Evolutionary conservation across 495 filamentous ascomycete species (phyloP).

Genomic region (Acidomyces sp.): DNA sequence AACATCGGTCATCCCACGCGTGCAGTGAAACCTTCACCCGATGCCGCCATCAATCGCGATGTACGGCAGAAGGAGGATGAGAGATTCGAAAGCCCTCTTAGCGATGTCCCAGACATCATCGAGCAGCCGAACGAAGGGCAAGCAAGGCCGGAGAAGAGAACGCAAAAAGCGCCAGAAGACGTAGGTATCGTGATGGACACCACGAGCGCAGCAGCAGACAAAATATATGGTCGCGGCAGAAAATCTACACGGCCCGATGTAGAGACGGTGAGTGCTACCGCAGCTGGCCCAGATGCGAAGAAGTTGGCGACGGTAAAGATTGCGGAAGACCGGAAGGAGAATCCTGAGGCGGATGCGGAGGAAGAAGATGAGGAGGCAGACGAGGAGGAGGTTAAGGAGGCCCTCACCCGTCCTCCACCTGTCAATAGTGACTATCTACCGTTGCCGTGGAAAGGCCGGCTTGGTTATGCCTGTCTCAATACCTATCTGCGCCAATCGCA

Average conservation of each 20-base stretch:
- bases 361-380: conserved; percentile 30
- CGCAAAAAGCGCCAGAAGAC: conserved; percentile 1
- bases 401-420: conserved; percentile 49
- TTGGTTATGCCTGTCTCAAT: conserved; percentile 83
- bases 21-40: conserved; percentile 34
- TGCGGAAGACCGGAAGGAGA: conserved; percentile 11
- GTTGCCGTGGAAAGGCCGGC: conserved; percentile 80
- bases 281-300: conserved; percentile 15
- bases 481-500: conserved; percentile 82
- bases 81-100: conserved; percentile 17
- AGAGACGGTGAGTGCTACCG: conserved; percentile 24
- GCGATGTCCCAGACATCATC: conserved; percentile 20
- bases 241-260: conserved; percentile 16
- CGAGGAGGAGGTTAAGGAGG: conserved; percentile 34
- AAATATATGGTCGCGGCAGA: conserved; percentile 8
- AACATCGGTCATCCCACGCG: conserved; percentile 34
- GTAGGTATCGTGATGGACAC: conserved; percentile 8
- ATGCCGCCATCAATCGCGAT: conserved; percentile 26
- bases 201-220: neutral
- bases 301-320: conserved; percentile 21
- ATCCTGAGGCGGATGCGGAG: conserved; percentile 32
- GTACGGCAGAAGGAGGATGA: conserved; percentile 9
- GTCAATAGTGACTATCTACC: conserved; percentile 80
- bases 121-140: conserved; percentile 10
- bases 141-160: conserved; percentile 3